Base-by-base conservation (phyloP, 257 asterid genomes). In the Ballota nigra region DNA sequence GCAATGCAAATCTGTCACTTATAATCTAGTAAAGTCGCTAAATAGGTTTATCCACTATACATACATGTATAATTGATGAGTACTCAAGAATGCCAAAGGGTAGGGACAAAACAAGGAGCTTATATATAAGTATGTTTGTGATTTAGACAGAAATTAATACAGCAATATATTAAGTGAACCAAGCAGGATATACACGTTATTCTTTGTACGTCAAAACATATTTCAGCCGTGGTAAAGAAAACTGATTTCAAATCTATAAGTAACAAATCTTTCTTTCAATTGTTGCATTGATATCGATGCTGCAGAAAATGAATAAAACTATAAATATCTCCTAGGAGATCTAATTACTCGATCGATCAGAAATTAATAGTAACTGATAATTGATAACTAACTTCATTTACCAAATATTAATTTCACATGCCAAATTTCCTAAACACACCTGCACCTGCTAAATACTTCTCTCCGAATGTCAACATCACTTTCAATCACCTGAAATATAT, bases 211-310 rank as follows among this genome's bases (percentile, higher is more conserved):
- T 22, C 34, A 66, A 73, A 58, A n/a, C 66, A 53, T 62, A 29
- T 18, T 75, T 58, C 9, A 6, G 49, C 52, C 23, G 26, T 11
- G 19, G 53, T 59, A 45, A 69, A 63, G 47, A 78, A 26, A 64
- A 38, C 23, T 16, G 22, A n/a, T n/a, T n/a, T n/a, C n/a, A n/a
- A n/a, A n/a, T n/a, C n/a, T n/a, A n/a, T n/a, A n/a, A 81, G 91
- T 94, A 86, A 91, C 99, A 64, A 94, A 90, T 36, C 98, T 97
- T 75, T 94, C 99, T 77, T 94, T 91, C 78, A 91, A 66, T 76
- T 94, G 99, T 77, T 89, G 98, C 98, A 94, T 89, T 62, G 99
- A 95, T 77, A 98, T 91, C 38, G 97, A 86, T 60, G 97, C 97
- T 91, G 90, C 77, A 82, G 26, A 76, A 79, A 26, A 41, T 41